Evolutionary conservation across 148 eudicot species (phyloP).

Genomic region (Spergularia bocconei): DNA sequence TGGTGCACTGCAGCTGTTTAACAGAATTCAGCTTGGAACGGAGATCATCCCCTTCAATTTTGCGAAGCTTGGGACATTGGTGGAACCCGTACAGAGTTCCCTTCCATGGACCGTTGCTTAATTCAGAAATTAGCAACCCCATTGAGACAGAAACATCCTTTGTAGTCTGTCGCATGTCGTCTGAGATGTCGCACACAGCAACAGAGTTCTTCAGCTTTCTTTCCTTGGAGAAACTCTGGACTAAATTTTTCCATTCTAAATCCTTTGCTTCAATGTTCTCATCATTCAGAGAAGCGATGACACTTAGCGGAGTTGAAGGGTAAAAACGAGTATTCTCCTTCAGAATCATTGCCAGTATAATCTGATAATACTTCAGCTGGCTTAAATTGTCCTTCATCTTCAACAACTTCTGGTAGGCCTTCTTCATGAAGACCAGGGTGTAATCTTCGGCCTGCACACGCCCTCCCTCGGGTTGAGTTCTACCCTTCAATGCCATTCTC

Average conservation of each 20-base stretch:
- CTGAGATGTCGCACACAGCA: constrained; percentile 26
- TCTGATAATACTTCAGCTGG: neutral
- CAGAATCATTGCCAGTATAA: constrained; percentile 14
- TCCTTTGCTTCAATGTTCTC: constrained; percentile 8
- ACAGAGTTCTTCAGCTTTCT: constrained; percentile 15
- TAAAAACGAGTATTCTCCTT: neutral
- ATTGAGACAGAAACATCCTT: constrained; percentile 13
- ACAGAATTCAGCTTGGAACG: constrained; percentile 12
- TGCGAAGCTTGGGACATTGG: constrained; percentile 11
- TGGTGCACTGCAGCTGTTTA: constrained; percentile 17
- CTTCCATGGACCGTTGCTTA: constrained; percentile 18
- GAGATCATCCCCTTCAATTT: constrained; percentile 18
- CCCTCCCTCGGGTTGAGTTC: neutral
- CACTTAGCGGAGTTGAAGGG: constrained; percentile 8
- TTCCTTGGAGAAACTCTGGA: neutral
- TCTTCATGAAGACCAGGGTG: constrained; percentile 19
- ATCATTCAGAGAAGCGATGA: constrained; percentile 1
- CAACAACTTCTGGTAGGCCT: constrained; percentile 21
- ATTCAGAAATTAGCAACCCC: constrained; percentile 18
- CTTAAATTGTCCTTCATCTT: constrained; percentile 4
- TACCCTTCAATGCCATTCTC: constrained; percentile 11
- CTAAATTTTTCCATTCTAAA: constrained; percentile 17
- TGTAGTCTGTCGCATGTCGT: constrained; percentile 1
- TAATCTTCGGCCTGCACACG: neutral
- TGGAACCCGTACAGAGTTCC: constrained; percentile 9